Percentiles rank a stretch among this genome's conserved stretches.
Conservation (phyloP, 2,329 filamentous ascomycete species). For the Neofusicoccum umdonicola region DNA sequence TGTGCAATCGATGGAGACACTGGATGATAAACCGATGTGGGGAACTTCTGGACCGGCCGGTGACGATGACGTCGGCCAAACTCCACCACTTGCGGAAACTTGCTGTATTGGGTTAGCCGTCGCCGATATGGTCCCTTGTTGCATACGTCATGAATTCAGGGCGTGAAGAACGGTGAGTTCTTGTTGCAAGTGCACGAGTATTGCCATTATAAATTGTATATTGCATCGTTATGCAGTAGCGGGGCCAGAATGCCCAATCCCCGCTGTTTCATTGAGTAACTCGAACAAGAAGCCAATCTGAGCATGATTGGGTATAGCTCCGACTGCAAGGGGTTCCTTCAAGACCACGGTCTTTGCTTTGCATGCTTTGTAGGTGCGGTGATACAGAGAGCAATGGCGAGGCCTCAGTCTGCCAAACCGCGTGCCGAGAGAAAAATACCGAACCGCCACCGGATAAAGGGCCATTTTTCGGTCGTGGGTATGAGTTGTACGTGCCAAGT, state of each 20-base stretch:
- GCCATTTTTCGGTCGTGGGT: background rate
- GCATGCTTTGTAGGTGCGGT: background rate
- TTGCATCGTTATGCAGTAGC: no score
- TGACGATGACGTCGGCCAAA: conserved; percentile 10
- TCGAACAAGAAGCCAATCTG: background rate
- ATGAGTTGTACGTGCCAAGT: background rate
- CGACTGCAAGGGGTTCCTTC: background rate
- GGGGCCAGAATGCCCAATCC: background rate
- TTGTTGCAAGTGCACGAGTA: no score
- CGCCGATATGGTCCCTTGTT: background rate
- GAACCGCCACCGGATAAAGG: background rate
- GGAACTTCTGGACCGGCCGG: background rate
- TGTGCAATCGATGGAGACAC: background rate
- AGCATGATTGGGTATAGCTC: background rate
- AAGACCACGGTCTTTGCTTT: background rate
- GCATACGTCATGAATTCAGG: background rate
- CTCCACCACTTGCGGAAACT: background rate
- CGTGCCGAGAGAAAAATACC: background rate
- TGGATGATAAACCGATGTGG: background rate
- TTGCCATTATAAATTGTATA: background rate
- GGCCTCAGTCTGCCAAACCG: background rate
- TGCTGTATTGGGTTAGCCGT: conserved; percentile 5
- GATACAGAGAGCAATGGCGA: background rate
- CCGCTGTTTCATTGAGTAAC: background rate
- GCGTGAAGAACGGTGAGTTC: no score